Conservation (phyloP, 176 grass and related monocot genomes). For the Aechmea fasciata region DNA sequence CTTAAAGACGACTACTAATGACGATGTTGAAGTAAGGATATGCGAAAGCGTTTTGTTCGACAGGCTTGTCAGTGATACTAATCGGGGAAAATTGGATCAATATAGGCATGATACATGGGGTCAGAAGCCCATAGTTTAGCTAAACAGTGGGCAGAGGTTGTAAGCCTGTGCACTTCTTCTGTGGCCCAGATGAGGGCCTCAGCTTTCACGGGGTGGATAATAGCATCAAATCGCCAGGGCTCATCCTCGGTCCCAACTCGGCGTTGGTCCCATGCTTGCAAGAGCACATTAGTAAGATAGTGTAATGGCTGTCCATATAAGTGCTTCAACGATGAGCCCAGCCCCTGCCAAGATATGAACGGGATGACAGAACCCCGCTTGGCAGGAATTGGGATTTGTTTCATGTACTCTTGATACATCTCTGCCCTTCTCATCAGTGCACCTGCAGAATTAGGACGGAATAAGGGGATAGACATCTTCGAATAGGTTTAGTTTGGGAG, state of each 20-base stretch:
- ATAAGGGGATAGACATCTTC: slow-evolving; percentile 7
- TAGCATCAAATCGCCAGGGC: slow-evolving; percentile 39
- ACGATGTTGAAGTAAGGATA: too few species aligned
- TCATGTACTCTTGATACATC: slow-evolving; percentile 94
- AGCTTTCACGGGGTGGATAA: slow-evolving; percentile 66
- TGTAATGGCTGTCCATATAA: slow-evolving; percentile 74
- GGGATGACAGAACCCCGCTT: slow-evolving; percentile 42
- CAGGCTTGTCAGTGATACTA: slow-evolving; percentile 5
- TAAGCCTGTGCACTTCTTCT: slow-evolving; percentile 68
- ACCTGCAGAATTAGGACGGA: slow-evolving; percentile 54
- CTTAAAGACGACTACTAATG: background rate
- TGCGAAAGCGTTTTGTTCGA: background rate
- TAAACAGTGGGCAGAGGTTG: slow-evolving; percentile 43
- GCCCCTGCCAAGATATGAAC: slow-evolving; percentile 69
- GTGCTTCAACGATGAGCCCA: slow-evolving; percentile 59
- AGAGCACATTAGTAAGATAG: slow-evolving; percentile 68
- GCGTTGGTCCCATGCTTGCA: slow-evolving; percentile 65
- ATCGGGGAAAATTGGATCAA: slow-evolving; percentile 54
- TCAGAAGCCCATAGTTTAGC: slow-evolving; percentile 49
- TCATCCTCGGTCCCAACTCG: slow-evolving; percentile 45
- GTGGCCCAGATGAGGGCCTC: slow-evolving; percentile 62
- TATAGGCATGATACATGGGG: slow-evolving; percentile 55
- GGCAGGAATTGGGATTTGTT: slow-evolving; percentile 55
- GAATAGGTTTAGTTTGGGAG: slow-evolving; percentile 3
- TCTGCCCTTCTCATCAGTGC: slow-evolving; percentile 61